Conservation (phyloP, 1,284 basidiomycete species). For the Austroboletus novae-zelandiae region DNA sequence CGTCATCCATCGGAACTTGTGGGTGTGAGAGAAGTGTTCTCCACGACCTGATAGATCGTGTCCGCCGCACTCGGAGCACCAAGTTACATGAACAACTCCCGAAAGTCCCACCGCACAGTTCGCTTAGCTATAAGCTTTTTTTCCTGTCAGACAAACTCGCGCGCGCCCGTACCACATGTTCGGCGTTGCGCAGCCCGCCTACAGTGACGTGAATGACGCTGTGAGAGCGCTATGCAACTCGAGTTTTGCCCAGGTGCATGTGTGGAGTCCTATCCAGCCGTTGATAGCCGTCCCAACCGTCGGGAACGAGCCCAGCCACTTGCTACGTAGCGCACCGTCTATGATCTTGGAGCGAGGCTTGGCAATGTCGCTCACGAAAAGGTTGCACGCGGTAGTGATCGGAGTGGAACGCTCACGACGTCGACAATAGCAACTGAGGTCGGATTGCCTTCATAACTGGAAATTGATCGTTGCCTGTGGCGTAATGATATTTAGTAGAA, state of each 20-base stretch:
- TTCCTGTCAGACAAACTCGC: neutral
- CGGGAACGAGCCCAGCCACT: neutral
- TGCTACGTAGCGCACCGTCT: neutral
- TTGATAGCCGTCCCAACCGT: neutral
- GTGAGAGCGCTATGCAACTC: neutral
- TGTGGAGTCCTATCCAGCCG: neutral
- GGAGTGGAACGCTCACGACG: neutral
- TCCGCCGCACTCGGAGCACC: constrained; percentile 3
- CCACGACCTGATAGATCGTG: neutral
- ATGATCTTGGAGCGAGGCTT: neutral
- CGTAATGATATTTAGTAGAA: constrained; percentile 2
- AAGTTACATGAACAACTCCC: neutral
- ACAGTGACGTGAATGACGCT: neutral
- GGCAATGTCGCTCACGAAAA: neutral
- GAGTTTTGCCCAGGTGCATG: neutral
- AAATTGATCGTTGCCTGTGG: constrained; percentile 23
- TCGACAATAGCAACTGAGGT: constrained; percentile 9
- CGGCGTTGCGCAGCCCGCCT: neutral
- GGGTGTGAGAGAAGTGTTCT: neutral
- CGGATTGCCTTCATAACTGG: constrained; percentile 4
- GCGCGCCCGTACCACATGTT: neutral
- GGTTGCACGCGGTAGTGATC: neutral
- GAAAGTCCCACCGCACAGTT: neutral
- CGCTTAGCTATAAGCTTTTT: constrained; percentile 6
- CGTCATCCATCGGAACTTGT: neutral